A percentile compares a stretch with the other conserved stretches of the same genome.
phyloP scores from a whole-genome alignment of 495 filamentous ascomycete genomes.

The Talaromyces thailandensis region DNA sequence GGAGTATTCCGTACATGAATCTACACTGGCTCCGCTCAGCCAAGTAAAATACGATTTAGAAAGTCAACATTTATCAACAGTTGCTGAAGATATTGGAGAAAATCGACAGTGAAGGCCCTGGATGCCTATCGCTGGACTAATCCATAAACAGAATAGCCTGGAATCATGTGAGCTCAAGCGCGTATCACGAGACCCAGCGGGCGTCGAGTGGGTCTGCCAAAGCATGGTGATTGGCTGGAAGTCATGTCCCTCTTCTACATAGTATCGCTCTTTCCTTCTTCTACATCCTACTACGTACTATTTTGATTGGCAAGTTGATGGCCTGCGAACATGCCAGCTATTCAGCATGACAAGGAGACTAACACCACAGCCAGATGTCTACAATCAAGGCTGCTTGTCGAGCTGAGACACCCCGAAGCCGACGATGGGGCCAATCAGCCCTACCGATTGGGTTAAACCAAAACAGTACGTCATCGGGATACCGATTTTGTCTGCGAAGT shows the following conservation, averaged over 20 bases:
- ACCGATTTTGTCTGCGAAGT: neutral
- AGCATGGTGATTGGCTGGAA: neutral
- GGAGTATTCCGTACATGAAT: neutral
- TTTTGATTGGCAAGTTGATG: neutral
- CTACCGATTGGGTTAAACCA: neutral
- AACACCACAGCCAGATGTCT: neutral
- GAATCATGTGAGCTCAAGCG: neutral
- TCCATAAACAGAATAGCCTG: neutral
- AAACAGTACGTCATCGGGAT: neutral
- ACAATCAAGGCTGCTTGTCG: neutral
- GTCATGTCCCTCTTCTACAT: neutral
- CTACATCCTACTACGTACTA: neutral
- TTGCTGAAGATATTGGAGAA: neutral
- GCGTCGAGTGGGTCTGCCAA: neutral
- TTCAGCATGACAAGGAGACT: neutral
- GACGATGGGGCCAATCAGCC: neutral
- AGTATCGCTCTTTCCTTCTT: neutral
- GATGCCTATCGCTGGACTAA: neutral
- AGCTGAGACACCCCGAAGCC: neutral
- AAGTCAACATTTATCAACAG: neutral
- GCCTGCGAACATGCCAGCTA: neutral
- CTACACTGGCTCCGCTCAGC: neutral
- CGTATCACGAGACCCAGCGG: neutral
- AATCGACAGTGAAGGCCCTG: neutral
- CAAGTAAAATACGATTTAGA: no score